phyloP scores from a whole-genome alignment of 2,329 filamentous ascomycete species.

The Fusarium ambrosium region DNA sequence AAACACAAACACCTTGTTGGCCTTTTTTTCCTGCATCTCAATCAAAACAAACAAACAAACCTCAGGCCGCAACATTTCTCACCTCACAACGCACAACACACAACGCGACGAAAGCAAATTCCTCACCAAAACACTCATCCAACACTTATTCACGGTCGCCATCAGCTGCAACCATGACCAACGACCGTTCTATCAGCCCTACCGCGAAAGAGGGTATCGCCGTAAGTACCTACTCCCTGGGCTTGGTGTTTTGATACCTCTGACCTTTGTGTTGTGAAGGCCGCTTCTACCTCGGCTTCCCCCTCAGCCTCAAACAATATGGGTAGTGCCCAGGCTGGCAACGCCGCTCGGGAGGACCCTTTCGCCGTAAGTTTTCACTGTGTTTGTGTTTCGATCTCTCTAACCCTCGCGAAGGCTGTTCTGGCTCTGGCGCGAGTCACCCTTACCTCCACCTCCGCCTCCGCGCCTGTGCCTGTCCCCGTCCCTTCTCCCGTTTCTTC shows the following conservation, averaged over 20 bases:
- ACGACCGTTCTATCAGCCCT: neutral
- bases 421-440: neutral
- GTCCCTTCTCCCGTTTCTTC: neutral
- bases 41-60: neutral
- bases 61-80: neutral
- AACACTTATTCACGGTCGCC: no score
- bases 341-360: neutral
- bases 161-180: neutral
- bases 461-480: neutral
- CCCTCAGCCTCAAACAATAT: neutral
- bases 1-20: neutral
- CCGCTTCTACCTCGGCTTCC: neutral
- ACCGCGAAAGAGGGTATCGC: neutral
- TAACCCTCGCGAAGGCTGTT: neutral
- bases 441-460: neutral
- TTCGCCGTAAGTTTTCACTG: neutral
- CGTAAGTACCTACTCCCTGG: neutral
- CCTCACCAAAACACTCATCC: neutral
- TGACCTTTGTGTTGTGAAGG: neutral
- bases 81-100: neutral
- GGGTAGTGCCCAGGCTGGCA: neutral
- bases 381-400: neutral
- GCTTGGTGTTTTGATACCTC: neutral
- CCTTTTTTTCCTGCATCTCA: neutral
- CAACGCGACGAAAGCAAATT: neutral